Percentiles rank a stretch among this genome's conserved stretches.
These are phyloP conservation scores for Lotus japonicus DNA, from an alignment of 306 rosid species.

Conservation along the genomic window DNA sequence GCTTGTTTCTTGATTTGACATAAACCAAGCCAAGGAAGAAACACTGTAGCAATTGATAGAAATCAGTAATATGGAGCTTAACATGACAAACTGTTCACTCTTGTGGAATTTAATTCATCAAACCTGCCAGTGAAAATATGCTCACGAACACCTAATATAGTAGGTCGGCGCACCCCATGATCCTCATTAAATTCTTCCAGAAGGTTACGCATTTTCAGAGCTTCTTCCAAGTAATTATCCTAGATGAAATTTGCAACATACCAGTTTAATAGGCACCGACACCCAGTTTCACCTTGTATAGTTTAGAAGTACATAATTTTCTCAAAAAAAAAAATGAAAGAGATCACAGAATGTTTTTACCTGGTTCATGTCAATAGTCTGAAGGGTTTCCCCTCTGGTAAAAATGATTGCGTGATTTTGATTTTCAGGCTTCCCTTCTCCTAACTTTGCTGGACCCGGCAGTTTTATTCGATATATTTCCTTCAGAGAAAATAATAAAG, in stretches of 20 bases:
- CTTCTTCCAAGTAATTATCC: conserved; percentile 99
- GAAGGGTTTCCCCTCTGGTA: conserved; percentile 98
- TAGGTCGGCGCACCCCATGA: conserved; percentile 92
- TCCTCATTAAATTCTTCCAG: conserved; percentile 92
- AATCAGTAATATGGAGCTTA: background rate
- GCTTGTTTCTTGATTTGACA: conserved; percentile 98
- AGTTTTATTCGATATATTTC: conserved; percentile 90
- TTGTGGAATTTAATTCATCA: conserved; percentile 22
- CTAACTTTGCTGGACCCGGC: conserved; percentile 85
- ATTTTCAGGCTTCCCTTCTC: conserved; percentile 99
- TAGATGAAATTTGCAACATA: conserved; percentile 31
- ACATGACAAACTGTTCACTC: conserved; percentile 6
- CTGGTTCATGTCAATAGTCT: conserved; percentile 98
- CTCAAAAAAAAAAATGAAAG: too few relatives aligned
- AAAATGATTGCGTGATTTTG: conserved; percentile 93
- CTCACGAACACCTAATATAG: conserved; percentile 96
- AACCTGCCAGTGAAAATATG: conserved; percentile 98
- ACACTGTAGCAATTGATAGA: conserved; percentile 55
- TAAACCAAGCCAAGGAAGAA: conserved; percentile 98
- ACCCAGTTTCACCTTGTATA: background rate
- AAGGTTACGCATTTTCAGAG: conserved; percentile 96
- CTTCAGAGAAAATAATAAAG: conserved; percentile 39
- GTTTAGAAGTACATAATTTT: background rate
- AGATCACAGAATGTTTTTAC: conserved; percentile 24
- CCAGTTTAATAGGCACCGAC: conserved; percentile 26